phyloP scores from a whole-genome alignment of 352 stramenopile species.

The Globisporangium nodosum region DNA sequence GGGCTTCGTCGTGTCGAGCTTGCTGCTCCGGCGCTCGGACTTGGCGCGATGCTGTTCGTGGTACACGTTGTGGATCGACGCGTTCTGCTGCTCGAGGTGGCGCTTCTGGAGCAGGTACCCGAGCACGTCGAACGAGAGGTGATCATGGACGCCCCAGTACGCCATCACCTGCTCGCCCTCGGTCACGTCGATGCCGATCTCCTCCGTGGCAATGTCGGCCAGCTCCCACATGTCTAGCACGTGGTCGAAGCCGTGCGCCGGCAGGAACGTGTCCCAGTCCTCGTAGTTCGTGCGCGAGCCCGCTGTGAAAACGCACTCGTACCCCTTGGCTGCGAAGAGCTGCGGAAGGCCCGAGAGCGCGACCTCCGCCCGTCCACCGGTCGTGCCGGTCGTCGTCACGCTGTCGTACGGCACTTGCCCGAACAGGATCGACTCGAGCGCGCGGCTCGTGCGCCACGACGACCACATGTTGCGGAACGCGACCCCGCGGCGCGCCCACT shows the following conservation, averaged over 20 bases:
- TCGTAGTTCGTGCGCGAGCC: conserved; percentile 54
- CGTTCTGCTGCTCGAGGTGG: conserved; percentile 9
- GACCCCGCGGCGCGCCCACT: conserved; percentile 43
- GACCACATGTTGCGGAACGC: conserved; percentile 63
- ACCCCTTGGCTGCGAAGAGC: conserved; percentile 49
- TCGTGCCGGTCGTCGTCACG: conserved; percentile 43
- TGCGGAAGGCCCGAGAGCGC: conserved; percentile 48
- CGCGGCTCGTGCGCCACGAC: conserved; percentile 60
- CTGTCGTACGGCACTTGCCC: conserved; percentile 62
- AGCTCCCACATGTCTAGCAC: conserved; percentile 35
- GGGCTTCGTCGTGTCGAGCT: conserved; percentile 19
- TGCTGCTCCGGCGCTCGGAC: conserved; percentile 10
- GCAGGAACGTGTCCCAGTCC: conserved; percentile 53
- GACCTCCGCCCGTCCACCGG: conserved; percentile 23
- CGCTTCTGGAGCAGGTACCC: conserved; percentile 39
- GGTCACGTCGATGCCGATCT: conserved; percentile 44
- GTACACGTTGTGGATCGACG: conserved; percentile 8
- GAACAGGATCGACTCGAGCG: conserved; percentile 59
- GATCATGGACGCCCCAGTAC: conserved; percentile 69
- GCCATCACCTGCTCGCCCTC: conserved; percentile 49
- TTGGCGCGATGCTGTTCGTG: conserved; percentile 10
- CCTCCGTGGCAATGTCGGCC: conserved; percentile 35
- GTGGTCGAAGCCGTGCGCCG: conserved; percentile 50
- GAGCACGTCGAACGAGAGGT: conserved; percentile 55
- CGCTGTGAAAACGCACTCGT: conserved; percentile 60